Percentiles rank a stretch among this genome's conserved stretches.
These are phyloP conservation scores for Xylariaceae sp. DNA, from an alignment of 2,329 filamentous ascomycete genomes.

Conservation along the genomic window DNA sequence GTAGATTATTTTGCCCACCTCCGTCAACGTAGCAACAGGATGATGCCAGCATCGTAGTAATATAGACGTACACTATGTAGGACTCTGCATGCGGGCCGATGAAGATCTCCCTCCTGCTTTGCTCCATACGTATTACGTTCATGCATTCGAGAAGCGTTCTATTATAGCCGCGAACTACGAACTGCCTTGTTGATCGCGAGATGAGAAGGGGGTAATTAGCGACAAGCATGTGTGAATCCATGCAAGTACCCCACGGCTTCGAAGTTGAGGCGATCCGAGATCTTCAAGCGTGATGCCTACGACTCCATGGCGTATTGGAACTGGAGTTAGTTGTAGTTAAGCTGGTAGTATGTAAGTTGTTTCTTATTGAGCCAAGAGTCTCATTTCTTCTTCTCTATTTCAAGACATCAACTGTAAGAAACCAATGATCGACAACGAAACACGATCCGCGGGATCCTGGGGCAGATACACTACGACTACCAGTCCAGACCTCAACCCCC, in stretches of 20 bases:
- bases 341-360: neutral
- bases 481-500: neutral
- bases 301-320: too few relatives aligned
- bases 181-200: neutral
- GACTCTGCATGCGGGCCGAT: neutral
- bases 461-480: neutral
- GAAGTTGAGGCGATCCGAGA: neutral
- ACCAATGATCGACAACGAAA: neutral
- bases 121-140: neutral
- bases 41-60: neutral
- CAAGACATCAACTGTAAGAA: neutral
- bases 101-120: neutral
- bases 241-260: too few relatives aligned
- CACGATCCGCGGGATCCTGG: neutral
- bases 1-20: too few relatives aligned
- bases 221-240: neutral
- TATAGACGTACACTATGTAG: neutral
- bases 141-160: slow-evolving; percentile 1
- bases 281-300: neutral
- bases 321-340: neutral
- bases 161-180: neutral
- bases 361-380: neutral
- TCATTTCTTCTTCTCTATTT: neutral
- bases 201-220: neutral
- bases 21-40: too few relatives aligned